Percentiles rank a stretch among this genome's conserved stretches.
Conservation (phyloP, 257 asterid species). For the Solanum pennellii region DNA sequence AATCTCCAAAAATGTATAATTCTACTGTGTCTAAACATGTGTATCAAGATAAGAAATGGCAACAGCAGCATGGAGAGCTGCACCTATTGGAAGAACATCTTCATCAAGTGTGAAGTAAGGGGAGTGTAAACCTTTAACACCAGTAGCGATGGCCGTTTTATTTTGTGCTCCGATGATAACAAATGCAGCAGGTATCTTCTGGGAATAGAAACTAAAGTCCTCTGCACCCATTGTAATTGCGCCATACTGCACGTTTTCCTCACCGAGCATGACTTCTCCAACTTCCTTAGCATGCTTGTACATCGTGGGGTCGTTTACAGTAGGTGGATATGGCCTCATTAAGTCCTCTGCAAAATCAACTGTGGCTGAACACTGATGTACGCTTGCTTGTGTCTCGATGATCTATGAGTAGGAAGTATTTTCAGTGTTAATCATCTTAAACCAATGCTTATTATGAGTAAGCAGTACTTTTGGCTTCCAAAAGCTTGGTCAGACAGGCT, state of each 20-base stretch:
- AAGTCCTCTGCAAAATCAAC: constrained; percentile 52
- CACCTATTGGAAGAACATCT: constrained; percentile 61
- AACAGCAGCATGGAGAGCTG: constrained; percentile 81
- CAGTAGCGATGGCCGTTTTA: constrained; percentile 12
- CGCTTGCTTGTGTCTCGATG: constrained; percentile 65
- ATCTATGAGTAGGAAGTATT: constrained; percentile 23
- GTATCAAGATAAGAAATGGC: constrained; percentile 50
- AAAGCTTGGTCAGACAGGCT: background rate
- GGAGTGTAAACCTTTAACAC: constrained; percentile 38
- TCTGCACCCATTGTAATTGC: constrained; percentile 58
- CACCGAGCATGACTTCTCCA: constrained; percentile 53
- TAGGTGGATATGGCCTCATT: constrained; percentile 46
- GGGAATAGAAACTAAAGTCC: constrained; percentile 77
- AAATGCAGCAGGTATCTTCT: constrained; percentile 52
- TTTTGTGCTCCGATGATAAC: constrained; percentile 42
- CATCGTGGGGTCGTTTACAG: constrained; percentile 40
- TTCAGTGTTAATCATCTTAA: background rate
- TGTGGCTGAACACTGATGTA: constrained; percentile 46
- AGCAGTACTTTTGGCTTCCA: background rate
- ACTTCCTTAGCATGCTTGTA: constrained; percentile 55
- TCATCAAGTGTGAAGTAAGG: constrained; percentile 58
- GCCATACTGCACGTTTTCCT: constrained; percentile 17
- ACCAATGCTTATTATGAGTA: background rate
- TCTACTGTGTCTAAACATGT: constrained; percentile 8
- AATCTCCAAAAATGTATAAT: background rate